phyloP scores from a whole-genome alignment of 2,329 filamentous ascomycete species.

The Botrytis porri region DNA sequence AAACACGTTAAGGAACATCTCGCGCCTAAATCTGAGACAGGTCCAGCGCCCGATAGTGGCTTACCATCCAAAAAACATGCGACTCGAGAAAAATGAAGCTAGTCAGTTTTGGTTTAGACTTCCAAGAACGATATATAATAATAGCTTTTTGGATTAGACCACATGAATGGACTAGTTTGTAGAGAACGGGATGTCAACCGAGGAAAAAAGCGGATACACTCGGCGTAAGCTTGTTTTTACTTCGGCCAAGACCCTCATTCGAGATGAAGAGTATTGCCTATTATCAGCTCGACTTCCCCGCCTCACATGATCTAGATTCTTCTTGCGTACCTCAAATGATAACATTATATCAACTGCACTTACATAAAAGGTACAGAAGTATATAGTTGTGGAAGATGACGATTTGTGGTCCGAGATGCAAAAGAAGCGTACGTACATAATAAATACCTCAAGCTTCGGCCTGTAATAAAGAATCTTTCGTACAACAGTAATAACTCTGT shows the following conservation, averaged over 20 bases:
- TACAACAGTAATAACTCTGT: background rate
- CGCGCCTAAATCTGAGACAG: background rate
- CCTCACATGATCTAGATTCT: conserved; percentile 1
- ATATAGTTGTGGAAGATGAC: background rate
- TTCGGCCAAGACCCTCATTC: conserved; percentile 1
- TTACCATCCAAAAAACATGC: background rate
- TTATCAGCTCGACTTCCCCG: background rate
- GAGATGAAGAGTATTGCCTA: background rate
- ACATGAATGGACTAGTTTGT: background rate
- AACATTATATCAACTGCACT: background rate
- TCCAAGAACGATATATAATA: background rate
- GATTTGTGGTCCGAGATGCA: background rate
- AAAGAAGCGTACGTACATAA: background rate
- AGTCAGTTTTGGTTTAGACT: background rate
- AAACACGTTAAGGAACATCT: background rate
- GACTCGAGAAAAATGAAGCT: background rate
- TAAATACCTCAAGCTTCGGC: background rate
- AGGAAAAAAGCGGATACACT: background rate
- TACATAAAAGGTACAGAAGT: background rate
- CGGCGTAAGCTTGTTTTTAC: conserved; percentile 5
- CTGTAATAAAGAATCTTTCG: background rate
- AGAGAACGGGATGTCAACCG: background rate
- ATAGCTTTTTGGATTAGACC: background rate
- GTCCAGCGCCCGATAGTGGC: background rate
- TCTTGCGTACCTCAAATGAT: background rate